Base-by-base conservation (phyloP, 305 asterid species). In the Plantago coronopus region DNA sequence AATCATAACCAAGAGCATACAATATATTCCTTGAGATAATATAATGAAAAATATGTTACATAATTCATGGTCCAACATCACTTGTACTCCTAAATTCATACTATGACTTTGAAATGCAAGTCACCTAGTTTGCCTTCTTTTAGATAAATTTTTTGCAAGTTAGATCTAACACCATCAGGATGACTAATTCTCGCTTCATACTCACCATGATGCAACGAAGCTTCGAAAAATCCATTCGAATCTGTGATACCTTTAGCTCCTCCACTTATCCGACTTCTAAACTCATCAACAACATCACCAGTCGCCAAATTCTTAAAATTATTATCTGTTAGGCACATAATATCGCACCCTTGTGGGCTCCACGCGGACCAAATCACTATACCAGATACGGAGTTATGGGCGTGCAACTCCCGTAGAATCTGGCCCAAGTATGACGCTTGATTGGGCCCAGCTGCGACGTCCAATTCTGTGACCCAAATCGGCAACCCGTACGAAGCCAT, bases 391-490 rank as follows among this genome's bases (percentile, higher is more conserved):
- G 84, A 57, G 10, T 82, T 87, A n/a, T 50, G 56, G 6, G 56
- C 21, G 3, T 50, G 16, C 10, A 17, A 27, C 25, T 50, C 56
- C 25, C 56, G 21, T 21, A 50, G 56, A 13, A 78, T 27, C 17
- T 83, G 85, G 2, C 73, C 81, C 79, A 87, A 72, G 59, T 18
- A 61, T 0, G 0, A 5, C 11, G 83, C 88, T 84, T 81, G 91
- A 5, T 82, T 66, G 1, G 81, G 79, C 3, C 77, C 65, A 2
- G 74, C 1, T 0, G 47, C 0, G 7, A 86, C 90, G 25, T 83
- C 95, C 72, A 86, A 48, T 49, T 89, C 96, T 0, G 96, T 84
- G 21, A 89, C 37, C 96, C 95, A 89, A 5, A 86, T 76, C 11
- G 94, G 91, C 63, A 82, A 46, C 17, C 44, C 54, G 3, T 85